Evolutionary conservation across 352 stramenopile species (phyloP).

Genomic region (Pythium volutum): DNA sequence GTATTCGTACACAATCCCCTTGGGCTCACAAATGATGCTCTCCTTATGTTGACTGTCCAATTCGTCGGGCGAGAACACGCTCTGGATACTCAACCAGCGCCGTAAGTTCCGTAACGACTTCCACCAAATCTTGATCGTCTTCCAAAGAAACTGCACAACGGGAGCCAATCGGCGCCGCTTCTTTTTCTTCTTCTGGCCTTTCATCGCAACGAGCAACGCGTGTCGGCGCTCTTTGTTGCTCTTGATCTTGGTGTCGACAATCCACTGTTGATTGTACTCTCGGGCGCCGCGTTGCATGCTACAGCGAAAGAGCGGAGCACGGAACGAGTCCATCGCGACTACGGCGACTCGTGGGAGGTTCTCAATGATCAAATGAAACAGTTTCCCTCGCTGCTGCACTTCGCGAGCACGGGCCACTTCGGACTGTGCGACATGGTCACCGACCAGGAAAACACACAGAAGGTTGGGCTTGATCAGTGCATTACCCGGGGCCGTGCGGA

Average conservation of each 20-base stretch:
- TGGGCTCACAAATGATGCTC: slow-evolving; percentile 72
- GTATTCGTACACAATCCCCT: slow-evolving; percentile 82
- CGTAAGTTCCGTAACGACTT: slow-evolving; percentile 41
- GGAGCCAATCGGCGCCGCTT: slow-evolving; percentile 29
- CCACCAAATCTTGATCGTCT: slow-evolving; percentile 46
- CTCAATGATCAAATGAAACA: slow-evolving; percentile 75
- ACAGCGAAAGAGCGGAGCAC: slow-evolving; percentile 66
- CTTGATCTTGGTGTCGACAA: slow-evolving; percentile 44
- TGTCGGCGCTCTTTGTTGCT: slow-evolving; percentile 39
- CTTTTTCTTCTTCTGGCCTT: slow-evolving; percentile 30
- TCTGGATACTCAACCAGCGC: slow-evolving; percentile 61
- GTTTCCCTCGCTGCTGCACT: slow-evolving; percentile 55
- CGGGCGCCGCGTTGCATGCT: slow-evolving; percentile 44
- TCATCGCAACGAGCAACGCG: slow-evolving; percentile 55
- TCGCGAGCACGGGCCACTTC: slow-evolving; percentile 52
- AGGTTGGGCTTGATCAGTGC: slow-evolving; percentile 56
- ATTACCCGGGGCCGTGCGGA: slow-evolving; percentile 58
- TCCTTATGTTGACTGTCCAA: slow-evolving; percentile 36
- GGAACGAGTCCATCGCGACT: slow-evolving; percentile 70
- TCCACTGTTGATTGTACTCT: slow-evolving; percentile 68
- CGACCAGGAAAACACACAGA: slow-evolving; percentile 56
- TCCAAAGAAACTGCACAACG: slow-evolving; percentile 33
- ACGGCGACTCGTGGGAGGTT: slow-evolving; percentile 59
- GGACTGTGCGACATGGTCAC: slow-evolving; percentile 47
- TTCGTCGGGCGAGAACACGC: slow-evolving; percentile 51